phyloP scores from a whole-genome alignment of 371 early-diverging fungal genomes.

The Mortierella sp. region DNA sequence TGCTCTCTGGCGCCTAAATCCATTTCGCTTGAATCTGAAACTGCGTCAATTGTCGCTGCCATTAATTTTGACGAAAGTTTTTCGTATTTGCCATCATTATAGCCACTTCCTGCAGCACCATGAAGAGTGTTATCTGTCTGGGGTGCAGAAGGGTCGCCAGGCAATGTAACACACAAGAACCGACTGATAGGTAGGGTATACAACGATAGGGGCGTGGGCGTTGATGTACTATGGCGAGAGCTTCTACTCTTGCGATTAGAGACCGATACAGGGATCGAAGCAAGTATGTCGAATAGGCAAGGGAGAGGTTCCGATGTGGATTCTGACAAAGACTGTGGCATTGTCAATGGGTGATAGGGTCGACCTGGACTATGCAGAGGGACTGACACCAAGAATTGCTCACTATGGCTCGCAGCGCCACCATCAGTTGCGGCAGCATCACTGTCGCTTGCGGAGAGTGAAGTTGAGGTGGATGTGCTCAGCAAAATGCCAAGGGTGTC shows the following conservation, averaged over 20 bases:
- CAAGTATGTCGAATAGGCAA: not conserved
- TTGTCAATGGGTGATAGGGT: constrained; percentile 5
- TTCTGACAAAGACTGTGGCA: not conserved
- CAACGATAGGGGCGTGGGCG: not conserved
- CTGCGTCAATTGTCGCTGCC: not conserved
- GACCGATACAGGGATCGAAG: not conserved
- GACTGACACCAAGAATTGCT: constrained; percentile 8
- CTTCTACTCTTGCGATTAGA: not conserved
- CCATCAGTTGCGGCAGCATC: not conserved
- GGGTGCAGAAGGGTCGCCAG: not conserved
- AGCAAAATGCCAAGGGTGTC: constrained; percentile 7
- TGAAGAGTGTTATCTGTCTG: not conserved
- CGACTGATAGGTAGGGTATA: constrained; percentile 31
- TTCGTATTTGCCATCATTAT: not conserved
- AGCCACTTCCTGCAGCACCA: not conserved
- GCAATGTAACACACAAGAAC: constrained; percentile 20
- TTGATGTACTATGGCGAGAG: not conserved
- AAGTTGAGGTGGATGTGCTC: not conserved
- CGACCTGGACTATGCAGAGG: constrained; percentile 7
- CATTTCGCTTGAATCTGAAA: not conserved
- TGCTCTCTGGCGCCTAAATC: not conserved
- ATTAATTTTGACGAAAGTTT: not conserved
- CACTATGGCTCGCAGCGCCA: not conserved
- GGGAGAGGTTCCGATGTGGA: not conserved
- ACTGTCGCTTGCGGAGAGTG: not conserved